Evolutionary conservation across 306 rosid genomes (phyloP), one percentile per base, ranked within the genome.

Genomic region (Gastrolobium villosum): DNA sequence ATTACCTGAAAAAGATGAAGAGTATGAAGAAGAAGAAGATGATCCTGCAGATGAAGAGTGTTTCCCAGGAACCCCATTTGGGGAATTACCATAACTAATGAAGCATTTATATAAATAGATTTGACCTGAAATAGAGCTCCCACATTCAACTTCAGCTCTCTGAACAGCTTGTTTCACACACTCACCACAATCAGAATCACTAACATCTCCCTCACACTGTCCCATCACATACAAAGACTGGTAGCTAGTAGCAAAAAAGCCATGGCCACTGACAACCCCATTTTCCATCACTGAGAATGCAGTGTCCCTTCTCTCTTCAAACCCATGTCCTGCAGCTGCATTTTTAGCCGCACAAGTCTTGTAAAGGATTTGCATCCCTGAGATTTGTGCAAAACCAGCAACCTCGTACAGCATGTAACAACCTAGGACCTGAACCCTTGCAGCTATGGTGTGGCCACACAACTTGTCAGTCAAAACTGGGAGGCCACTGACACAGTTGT

Each of bases 151-250:
- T 54, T 91, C 90, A 84, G 96, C 93, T 84, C 75, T 96, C 72
- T 96, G 96, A 37, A 91, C 98, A 44, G 94, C 94, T 79, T 39
- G 85, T 56, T 93, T 96, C 82, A 91, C 88, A 82, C 99, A 96
- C 48, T 87, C 98, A 0, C 96, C 97, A 65, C 99, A 96, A 82
- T 96, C 99, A 3, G 97, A 84, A 83, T 91, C 98, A 20, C 99
- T 97, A 66, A 96, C 81, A 80, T 88, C 96, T 0, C 99, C 99
- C 65, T 96, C 97, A 75, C 99, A 96, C 80, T 96, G 99, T 13
- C 88, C 99, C 89, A 96, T 78, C 53, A 96, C 88, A 83, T 93
- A 96, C 76, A 96, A 45, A 15, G 88, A 75, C 76, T 91, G 91
- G 32, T 96, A 96, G 74, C 80, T 93, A 3, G 98, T 90, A 0